phyloP scores from a whole-genome alignment of 2,329 filamentous ascomycete genomes.

The Fusarium robinianum region DNA sequence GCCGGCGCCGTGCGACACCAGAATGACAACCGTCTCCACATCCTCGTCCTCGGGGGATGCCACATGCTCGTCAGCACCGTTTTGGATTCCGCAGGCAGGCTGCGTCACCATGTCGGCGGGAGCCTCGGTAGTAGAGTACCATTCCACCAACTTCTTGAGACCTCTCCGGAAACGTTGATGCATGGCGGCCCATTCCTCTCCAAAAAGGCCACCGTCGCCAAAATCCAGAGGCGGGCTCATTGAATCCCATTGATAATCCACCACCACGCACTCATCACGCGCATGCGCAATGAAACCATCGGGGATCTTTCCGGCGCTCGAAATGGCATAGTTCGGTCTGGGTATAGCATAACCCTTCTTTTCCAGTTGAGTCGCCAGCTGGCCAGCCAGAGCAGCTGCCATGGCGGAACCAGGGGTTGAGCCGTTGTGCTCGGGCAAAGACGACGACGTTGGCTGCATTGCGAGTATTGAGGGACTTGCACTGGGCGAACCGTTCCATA shows the following conservation, averaged over 20 bases:
- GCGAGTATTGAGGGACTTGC: slow-evolving; percentile 32
- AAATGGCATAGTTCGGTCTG: slow-evolving; percentile 81
- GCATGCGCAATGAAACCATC: slow-evolving; percentile 89
- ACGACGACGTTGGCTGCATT: slow-evolving; percentile 22
- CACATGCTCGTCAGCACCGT: slow-evolving; percentile 42
- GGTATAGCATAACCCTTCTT: slow-evolving; percentile 71
- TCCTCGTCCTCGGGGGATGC: slow-evolving; percentile 58
- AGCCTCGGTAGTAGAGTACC: slow-evolving; percentile 69
- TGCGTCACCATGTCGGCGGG: slow-evolving; percentile 57
- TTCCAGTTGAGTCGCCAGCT: slow-evolving; percentile 30
- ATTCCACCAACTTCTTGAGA: slow-evolving; percentile 76
- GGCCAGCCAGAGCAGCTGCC: slow-evolving; percentile 42
- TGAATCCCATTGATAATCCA: slow-evolving; percentile 98
- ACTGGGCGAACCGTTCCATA: slow-evolving; percentile 43
- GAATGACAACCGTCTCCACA: slow-evolving; percentile 76
- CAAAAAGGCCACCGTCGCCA: slow-evolving; percentile 85
- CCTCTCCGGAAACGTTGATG: slow-evolving; percentile 86
- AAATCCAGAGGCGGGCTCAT: slow-evolving; percentile 77
- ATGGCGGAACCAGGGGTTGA: slow-evolving; percentile 39
- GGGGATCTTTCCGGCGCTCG: slow-evolving; percentile 79
- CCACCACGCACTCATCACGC: slow-evolving; percentile 77
- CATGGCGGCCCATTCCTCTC: slow-evolving; percentile 96
- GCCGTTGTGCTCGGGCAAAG: slow-evolving; percentile 35
- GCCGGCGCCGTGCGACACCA: slow-evolving; percentile 93
- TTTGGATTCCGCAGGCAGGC: slow-evolving; percentile 23